Percentiles rank a stretch among this genome's conserved stretches.
phyloP scores from a whole-genome alignment of 208 protist species.

The Leptomonas pyrrhocoris region DNA sequence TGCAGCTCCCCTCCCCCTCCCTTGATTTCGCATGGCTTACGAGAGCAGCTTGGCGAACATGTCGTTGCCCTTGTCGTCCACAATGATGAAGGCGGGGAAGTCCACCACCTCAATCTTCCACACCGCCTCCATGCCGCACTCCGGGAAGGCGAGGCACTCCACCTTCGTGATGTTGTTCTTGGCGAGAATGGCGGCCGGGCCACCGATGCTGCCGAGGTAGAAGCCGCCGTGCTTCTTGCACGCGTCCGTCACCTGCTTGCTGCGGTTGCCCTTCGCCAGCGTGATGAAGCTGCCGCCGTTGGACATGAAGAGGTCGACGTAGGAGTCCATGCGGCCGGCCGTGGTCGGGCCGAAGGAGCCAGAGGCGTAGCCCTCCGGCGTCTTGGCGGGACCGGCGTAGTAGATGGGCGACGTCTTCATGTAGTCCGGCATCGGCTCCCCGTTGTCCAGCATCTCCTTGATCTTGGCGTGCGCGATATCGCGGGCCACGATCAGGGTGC shows the following conservation, averaged over 20 bases:
- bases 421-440: constrained; percentile 93
- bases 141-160: constrained; percentile 91
- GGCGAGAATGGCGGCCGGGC: constrained; percentile 94
- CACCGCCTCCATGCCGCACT: constrained; percentile 93
- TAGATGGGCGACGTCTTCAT: constrained; percentile 96
- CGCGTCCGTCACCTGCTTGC: constrained; percentile 87
- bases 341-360: constrained; percentile 98
- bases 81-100: constrained; percentile 98
- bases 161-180: constrained; percentile 93
- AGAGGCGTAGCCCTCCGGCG: constrained; percentile 91
- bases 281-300: constrained; percentile 92
- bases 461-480: constrained; percentile 98
- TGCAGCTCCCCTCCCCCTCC: neutral
- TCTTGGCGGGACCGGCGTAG: constrained; percentile 97
- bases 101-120: constrained; percentile 96
- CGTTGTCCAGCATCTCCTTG: constrained; percentile 87
- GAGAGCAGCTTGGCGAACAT: constrained; percentile 91
- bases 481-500: constrained; percentile 97
- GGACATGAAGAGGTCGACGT: constrained; percentile 94
- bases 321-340: constrained; percentile 96
- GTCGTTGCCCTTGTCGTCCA: constrained; percentile 98
- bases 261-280: constrained; percentile 97
- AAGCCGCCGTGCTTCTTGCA: constrained; percentile 97
- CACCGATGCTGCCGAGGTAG: constrained; percentile 97
- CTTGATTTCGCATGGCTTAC: constrained; percentile 9